These are phyloP conservation scores for Novymonas esmeraldas DNA, from an alignment of 208 protist species.

Conservation along the genomic window DNA sequence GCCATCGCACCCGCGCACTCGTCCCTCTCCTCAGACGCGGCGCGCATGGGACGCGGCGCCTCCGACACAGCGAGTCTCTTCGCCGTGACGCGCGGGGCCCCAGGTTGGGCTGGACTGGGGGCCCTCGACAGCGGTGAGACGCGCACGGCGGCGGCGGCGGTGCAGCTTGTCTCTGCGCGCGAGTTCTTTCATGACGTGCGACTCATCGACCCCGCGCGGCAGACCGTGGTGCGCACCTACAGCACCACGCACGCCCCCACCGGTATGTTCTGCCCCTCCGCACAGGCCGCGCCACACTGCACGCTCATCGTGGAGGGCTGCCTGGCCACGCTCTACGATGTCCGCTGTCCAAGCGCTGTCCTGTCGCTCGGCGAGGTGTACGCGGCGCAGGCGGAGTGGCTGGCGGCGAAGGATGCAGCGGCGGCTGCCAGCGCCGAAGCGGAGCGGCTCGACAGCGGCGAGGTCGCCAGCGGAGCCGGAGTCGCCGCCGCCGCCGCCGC, in stretches of 20 bases:
- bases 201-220: conserved; percentile 45
- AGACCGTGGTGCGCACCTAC: conserved; percentile 54
- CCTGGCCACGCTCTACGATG: conserved; percentile 74
- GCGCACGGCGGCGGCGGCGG: neutral
- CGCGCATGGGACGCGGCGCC: neutral
- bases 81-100: conserved; percentile 26
- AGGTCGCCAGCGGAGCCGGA: neutral
- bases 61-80: conserved; percentile 18
- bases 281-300: conserved; percentile 22
- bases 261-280: conserved; percentile 40
- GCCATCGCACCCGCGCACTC: conserved; percentile 9
- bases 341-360: conserved; percentile 62
- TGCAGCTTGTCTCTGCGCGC: conserved; percentile 46
- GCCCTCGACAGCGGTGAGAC: neutral
- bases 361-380: conserved; percentile 32
- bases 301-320: conserved; percentile 71
- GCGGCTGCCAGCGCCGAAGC: neutral
- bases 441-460: neutral
- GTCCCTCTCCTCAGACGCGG: conserved; percentile 10
- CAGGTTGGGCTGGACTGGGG: conserved; percentile 60
- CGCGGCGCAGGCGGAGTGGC: conserved; percentile 17
- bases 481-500: neutral
- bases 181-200: conserved; percentile 76
- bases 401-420: conserved; percentile 7
- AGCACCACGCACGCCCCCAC: conserved; percentile 74